Percentiles rank a stretch among this genome's conserved stretches.
phyloP scores from a whole-genome alignment of 176 grass and related monocot genomes.

The Cocos nucifera region DNA sequence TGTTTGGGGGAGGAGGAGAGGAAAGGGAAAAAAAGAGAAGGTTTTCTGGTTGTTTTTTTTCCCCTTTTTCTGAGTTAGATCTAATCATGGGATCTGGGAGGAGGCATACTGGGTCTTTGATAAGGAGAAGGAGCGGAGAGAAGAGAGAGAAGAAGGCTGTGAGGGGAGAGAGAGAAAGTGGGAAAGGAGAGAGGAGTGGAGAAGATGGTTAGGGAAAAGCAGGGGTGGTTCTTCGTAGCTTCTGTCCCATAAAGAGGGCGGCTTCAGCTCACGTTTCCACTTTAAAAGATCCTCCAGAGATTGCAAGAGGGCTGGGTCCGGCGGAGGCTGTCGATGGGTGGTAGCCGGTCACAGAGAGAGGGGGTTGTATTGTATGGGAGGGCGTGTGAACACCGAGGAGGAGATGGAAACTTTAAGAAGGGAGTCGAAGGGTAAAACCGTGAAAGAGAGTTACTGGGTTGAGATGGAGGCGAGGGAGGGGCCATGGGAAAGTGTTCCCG shows the following conservation, averaged over 20 bases:
- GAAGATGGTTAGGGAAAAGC: not conserved
- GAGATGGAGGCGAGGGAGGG: no score
- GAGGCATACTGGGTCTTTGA: not conserved
- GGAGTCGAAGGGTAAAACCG: not conserved
- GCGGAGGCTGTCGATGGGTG: not conserved
- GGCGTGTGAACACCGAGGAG: not conserved
- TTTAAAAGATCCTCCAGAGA: not conserved
- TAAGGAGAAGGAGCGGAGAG: not conserved
- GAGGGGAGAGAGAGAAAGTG: no score
- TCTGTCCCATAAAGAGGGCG: not conserved
- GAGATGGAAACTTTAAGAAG: not conserved
- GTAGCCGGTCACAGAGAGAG: constrained; percentile 3
- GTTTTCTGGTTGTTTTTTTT: no score
- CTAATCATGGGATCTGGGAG: not conserved
- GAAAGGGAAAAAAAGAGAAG: not conserved
- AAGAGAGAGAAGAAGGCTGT: constrained; percentile 22
- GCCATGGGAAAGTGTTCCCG: no score
- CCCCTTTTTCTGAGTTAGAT: no score
- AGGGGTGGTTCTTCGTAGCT: not conserved
- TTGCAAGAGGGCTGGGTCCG: not conserved
- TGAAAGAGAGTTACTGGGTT: no score
- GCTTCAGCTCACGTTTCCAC: not conserved
- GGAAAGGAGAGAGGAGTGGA: no score
- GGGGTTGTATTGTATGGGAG: not conserved
- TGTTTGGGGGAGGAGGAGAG: constrained; percentile 5